Evolutionary conservation across 495 filamentous ascomycete species (phyloP).

Genomic region (Neurospora tetrasperma): DNA sequence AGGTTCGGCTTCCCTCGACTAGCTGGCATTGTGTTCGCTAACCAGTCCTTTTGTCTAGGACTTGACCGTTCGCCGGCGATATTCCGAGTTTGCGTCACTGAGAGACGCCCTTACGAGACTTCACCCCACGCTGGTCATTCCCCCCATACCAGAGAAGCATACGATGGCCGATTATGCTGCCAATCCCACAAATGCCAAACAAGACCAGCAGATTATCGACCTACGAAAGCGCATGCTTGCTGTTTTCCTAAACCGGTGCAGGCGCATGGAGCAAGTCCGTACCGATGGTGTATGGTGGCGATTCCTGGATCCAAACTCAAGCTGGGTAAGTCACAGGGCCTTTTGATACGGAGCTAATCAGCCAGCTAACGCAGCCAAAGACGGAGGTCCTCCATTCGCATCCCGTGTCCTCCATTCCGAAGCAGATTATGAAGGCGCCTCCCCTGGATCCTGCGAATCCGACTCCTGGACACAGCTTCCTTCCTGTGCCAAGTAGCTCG

Average conservation of each 20-base stretch:
- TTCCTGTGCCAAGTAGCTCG: constrained; percentile 74
- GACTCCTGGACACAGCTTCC: constrained; percentile 74
- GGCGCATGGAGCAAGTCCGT: constrained; percentile 82
- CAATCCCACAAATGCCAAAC: constrained; percentile 94
- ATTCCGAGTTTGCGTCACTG: constrained; percentile 94
- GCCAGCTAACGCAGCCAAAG: constrained; percentile 41
- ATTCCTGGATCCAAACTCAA: constrained; percentile 94
- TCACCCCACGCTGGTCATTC: constrained; percentile 89
- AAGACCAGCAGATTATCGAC: constrained; percentile 93
- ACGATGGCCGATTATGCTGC: constrained; percentile 97
- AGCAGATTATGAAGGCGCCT: constrained; percentile 85
- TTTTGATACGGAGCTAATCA: not conserved
- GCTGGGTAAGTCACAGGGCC: constrained; percentile 63
- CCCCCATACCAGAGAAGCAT: constrained; percentile 96
- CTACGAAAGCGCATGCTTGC: constrained; percentile 90
- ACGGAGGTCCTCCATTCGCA: constrained; percentile 85
- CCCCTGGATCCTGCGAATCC: constrained; percentile 89
- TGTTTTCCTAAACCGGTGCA: constrained; percentile 88
- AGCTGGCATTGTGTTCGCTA: constrained; percentile 2
- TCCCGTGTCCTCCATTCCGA: constrained; percentile 83
- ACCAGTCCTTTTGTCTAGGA: constrained; percentile 48
- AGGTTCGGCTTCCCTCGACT: constrained; percentile 14
- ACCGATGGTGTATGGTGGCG: constrained; percentile 96
- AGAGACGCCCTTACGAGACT: constrained; percentile 78
- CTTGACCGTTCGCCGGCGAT: constrained; percentile 84